Base-by-base conservation (phyloP, 345 rosid genomes). In the Ceriops zippeliana region DNA sequence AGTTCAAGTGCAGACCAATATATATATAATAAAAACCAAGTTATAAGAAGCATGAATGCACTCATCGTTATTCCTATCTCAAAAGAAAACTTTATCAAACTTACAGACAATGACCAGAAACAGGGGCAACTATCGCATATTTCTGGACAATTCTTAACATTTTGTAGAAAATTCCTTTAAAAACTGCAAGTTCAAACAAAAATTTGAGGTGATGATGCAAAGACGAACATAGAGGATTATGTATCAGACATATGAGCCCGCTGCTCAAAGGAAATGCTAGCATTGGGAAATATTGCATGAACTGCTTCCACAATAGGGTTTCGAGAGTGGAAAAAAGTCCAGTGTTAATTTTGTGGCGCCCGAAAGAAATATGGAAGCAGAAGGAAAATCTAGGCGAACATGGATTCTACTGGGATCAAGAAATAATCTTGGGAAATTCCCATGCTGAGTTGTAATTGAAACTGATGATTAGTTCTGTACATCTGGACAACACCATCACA, bases 361-460 rank as follows among this genome's bases (percentile, higher is more conserved):
- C 16, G 79, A 71, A 73, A 91, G 80, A 68, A 89, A 86, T 70
- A 79, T 89, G 59, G 82, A 75, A 67, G 96, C 96, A 58, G 90
- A 85, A 57, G 91, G 95, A 67, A 89, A 82, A 81, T 91, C 91
- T 65, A 89, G 63, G 77, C 83, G 86, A 75, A 80, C 80, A 32
- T 86, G 89, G 75, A 83, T 76, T 66, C 93, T 82, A 49, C 90
- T 90, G 73, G 87, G 98, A 82, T 91, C 96, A 16, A 81, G 76
- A 81, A 88, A 84, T 32, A 73, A 72, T 73, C 83, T 86, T 68
- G 83, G 97, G 78, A 90, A 91, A 74, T 77, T 88, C 62, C 99
- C 99, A 47, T 83, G 86, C 72, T 88, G 98, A 67, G 97, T 96
- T 28, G 91, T 85, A 38, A 89, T 74, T 52, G 92, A 78, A 11